Evolutionary conservation across 106 monocot genomes (phyloP).

Genomic region (Dendrobium catenatum): DNA sequence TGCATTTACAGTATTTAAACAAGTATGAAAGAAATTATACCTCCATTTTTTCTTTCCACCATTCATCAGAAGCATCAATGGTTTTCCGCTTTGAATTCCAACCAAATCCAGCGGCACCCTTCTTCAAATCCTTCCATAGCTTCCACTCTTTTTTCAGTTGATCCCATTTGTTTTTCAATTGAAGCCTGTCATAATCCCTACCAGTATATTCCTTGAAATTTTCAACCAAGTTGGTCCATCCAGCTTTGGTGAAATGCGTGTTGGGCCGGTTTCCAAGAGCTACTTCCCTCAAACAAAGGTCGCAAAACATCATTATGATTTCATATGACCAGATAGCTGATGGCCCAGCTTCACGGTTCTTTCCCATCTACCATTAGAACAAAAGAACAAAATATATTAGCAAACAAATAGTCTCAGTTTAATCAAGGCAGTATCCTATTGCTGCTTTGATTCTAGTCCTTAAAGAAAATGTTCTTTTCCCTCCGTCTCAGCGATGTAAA

Average conservation of each 20-base stretch:
- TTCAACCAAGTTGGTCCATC: conserved; percentile 13
- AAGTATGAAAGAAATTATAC: background rate
- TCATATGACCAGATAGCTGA: conserved; percentile 8
- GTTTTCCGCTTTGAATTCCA: conserved; percentile 15
- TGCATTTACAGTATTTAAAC: background rate
- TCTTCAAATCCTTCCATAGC: conserved; percentile 15
- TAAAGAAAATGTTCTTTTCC: too few relatives aligned
- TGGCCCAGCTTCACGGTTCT: conserved; percentile 1
- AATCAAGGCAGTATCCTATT: too few relatives aligned
- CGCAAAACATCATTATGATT: conserved; percentile 12
- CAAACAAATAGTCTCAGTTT: background rate
- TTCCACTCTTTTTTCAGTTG: conserved; percentile 25
- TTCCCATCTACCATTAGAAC: conserved; percentile 4
- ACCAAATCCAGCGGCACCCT: conserved; percentile 6
- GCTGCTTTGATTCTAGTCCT: too few relatives aligned
- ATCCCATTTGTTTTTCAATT: conserved; percentile 21
- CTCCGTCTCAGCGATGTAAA: too few relatives aligned
- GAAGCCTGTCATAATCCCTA: conserved; percentile 5
- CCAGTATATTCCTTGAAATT: conserved; percentile 16
- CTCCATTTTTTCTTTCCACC: conserved; percentile 24
- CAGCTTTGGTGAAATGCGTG: conserved; percentile 12
- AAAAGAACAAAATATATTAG: background rate
- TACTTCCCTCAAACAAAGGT: conserved; percentile 20
- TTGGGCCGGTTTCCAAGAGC: conserved; percentile 16
- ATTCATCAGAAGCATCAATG: conserved; percentile 14